Evolutionary conservation across 202 grass and related monocot genomes (phyloP), one percentile per base, ranked within the genome.

Genomic region (Miscanthus sacchariflorus): DNA sequence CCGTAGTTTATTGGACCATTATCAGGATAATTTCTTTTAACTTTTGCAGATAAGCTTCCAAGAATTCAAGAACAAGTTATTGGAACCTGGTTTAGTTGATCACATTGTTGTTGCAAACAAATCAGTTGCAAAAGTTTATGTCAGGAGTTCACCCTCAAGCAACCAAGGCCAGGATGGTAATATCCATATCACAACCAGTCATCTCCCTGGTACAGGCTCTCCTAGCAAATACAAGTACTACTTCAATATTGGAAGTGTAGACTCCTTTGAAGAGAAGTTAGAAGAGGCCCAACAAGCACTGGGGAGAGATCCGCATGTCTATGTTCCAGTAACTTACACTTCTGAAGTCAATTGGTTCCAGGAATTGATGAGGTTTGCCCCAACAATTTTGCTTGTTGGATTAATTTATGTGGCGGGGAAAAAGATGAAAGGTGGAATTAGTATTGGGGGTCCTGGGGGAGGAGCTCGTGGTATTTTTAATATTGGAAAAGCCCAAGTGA

Each of bases 51-150:
- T 98, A 90, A 98, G 96, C 88, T 98, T 98, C 84, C 96, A 98
- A 94, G 96, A 98, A 70, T 98, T 98, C 93, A 98, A 94, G 86
- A 98, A 98, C 67, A 98, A 98, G 89, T 89, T 98, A 56, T 63
- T 98, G 61, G 97, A 96, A 88, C 91, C 91, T 88, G 94, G 97
- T 78, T 91, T 99, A 86, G 97, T 99, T 83, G 97, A 99, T 11
- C 97, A 44, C 18, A 87, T 99, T 91, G 94, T 97, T 80, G 84
- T 99, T 72, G 90, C 97, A 58, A 95, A 99, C 84, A 96, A 96
- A 95, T 91, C 97, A 86, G 94, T 95, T 70, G 97, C 97, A 54
- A 99, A 96, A 80, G 93, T 99, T 65, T 99, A 95, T 6, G 85
- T 99, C 74, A 93, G 90, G 81, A 93, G 45, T 88, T 39, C 90